These are phyloP conservation scores for Rubia peregrina DNA, from an alignment of 305 asterid species.

Conservation along the genomic window DNA sequence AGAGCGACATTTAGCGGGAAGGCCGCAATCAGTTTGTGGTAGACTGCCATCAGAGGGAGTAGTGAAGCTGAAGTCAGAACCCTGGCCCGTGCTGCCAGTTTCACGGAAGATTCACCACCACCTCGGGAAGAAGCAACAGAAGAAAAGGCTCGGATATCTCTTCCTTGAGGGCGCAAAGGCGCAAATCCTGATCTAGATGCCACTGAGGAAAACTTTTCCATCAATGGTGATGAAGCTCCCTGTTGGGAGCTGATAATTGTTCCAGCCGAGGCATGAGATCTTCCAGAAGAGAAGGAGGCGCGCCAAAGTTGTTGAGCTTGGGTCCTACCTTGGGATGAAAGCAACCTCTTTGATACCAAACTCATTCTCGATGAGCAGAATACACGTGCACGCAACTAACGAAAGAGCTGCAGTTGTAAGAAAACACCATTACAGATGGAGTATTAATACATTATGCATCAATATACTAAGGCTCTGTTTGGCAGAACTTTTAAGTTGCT, in stretches of 20 bases:
- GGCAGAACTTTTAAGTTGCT: too few relatives aligned
- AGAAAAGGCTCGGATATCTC: conserved; percentile 6
- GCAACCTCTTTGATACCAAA: conserved; percentile 6
- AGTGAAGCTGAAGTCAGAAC: background rate
- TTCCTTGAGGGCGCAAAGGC: background rate
- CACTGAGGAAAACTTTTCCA: background rate
- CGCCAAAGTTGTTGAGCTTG: conserved; percentile 8
- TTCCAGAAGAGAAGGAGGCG: background rate
- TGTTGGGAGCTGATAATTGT: background rate
- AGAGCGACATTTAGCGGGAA: background rate
- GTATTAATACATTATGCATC: background rate
- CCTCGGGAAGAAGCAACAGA: conserved; percentile 1
- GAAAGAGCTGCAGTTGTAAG: conserved; percentile 1
- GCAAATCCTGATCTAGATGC: conserved; percentile 5
- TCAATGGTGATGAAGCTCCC: background rate
- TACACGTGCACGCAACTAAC: background rate
- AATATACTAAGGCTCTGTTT: too few relatives aligned
- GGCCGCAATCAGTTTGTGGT: background rate
- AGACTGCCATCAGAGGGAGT: conserved; percentile 1
- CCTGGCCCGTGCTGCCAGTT: background rate
- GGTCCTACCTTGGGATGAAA: conserved; percentile 1
- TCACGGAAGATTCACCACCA: background rate
- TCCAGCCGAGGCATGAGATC: background rate
- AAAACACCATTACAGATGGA: background rate
- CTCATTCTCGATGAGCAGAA: background rate